Conservation (phyloP, 192 early-diverging fungal genomes). For the Gryganskiella cystojenkinii region DNA sequence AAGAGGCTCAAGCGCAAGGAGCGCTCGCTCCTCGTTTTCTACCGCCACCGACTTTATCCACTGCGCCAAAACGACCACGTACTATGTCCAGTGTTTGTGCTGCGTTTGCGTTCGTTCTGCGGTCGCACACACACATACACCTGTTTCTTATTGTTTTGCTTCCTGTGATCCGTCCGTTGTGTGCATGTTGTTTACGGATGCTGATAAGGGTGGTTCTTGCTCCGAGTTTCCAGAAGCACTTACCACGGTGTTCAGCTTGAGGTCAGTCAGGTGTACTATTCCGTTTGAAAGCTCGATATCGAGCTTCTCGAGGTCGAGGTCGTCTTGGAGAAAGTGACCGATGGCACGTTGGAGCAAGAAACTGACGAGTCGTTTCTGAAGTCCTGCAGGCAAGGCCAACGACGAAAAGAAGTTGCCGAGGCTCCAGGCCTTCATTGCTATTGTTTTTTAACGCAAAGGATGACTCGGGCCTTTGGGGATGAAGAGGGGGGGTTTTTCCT, state of each 20-base stretch:
- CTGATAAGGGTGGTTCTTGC: no score
- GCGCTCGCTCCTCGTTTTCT: no score
- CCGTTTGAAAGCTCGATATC: constrained; percentile 88
- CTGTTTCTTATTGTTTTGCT: no score
- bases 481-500: not conserved
- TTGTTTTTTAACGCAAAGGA: no score
- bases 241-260: constrained; percentile 84
- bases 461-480: not conserved
- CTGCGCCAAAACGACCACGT: no score
- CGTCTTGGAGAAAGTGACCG: constrained; percentile 83
- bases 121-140: no score
- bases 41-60: no score
- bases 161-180: no score
- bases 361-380: constrained; percentile 88
- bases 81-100: no score
- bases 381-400: constrained; percentile 65
- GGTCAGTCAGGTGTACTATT: constrained; percentile 77
- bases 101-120: no score
- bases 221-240: not conserved
- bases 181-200: no score
- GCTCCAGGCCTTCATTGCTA: constrained; percentile 48
- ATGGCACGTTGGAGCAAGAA: constrained; percentile 84
- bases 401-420: constrained; percentile 54
- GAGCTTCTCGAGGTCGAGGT: constrained; percentile 82
- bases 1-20: no score